Evolutionary conservation across 1,139 yeast species (phyloP), one percentile per base, ranked within the genome.

Genomic region (Kodamaea arcana): DNA sequence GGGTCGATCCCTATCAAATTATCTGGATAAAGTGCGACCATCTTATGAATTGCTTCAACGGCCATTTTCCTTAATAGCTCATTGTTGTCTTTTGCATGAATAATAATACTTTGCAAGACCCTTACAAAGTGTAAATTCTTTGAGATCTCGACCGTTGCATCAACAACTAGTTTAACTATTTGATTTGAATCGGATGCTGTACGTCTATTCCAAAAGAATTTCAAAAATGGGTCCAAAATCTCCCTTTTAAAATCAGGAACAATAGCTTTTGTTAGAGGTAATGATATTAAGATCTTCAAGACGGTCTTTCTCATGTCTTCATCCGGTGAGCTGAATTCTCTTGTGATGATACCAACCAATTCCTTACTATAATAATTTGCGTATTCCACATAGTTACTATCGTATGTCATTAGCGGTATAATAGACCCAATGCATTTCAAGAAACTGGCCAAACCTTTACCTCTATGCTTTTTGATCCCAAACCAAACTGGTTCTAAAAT

Each of bases 261-360:
- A 5, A 66, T 42, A 21, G 54, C 51, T 15, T 50, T 47, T 5
- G 62, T 49, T 13, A 69, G 44, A 2, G 74, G 75, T 29, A 68
- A 50, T 12, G 46, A 48, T 6, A 46, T 46, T 30, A 69, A 42
- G 9, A 67, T 60, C 27, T 51, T 64, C 34, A 92, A 59, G 3
- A 90, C 83, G 0, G 92, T 75, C 43, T 75, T 75, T 48, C 78
- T 79, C 94, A 92, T 84, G 37, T 90, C 97, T 43, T 86, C 95
- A 51, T 88, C 96, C 0, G 94, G 90, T 0, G 95, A 76, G 26
- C 68, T 59, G 49, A 87, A 85, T 54, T 90, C 95, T 36, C 94
- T 67, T 3, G 79, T 55, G 10, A 88, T 64, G 14, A 87, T 71
- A 16, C 62, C 64, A 67, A 87, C 74, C 3, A 88, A 71, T 49